A percentile compares a stretch with the other conserved stretches of the same genome.
Evolutionary conservation across 257 asterid genomes (phyloP).

Genomic region (Plantago elongata): DNA sequence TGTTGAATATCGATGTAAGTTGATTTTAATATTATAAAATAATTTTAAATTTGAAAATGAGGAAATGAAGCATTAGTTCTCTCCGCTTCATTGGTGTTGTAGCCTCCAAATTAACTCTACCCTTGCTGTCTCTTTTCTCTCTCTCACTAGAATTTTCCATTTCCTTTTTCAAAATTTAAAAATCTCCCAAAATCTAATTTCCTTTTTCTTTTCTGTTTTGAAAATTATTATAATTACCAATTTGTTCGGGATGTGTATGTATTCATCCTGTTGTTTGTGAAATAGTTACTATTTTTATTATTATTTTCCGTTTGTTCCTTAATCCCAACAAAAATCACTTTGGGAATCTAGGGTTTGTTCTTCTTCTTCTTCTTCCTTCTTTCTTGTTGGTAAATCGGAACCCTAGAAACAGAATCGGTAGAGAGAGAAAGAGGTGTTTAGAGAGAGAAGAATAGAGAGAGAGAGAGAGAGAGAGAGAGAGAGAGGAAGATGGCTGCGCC

Average conservation of each 20-base stretch:
- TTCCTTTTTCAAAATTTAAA: no score
- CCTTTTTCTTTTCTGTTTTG: no score
- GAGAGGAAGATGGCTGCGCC: conserved; percentile 24
- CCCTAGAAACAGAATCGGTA: background rate
- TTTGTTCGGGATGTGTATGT: no score
- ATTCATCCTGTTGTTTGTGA: no score
- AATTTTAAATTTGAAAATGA: background rate
- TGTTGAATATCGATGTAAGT: no score
- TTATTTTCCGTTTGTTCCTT: background rate
- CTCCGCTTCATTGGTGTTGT: conserved; percentile 28
- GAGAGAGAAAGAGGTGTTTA: background rate
- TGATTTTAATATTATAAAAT: background rate
- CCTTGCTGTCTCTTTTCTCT: conserved; percentile 9
- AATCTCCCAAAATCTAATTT: no score
- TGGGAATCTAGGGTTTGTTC: conserved; percentile 31
- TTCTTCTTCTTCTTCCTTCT: background rate
- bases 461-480: conserved; percentile 20
- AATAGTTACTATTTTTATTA: background rate
- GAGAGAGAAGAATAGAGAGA: conserved; percentile 13
- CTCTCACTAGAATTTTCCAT: no score
- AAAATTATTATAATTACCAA: no score
- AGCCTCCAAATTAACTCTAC: conserved; percentile 1
- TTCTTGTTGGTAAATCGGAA: background rate
- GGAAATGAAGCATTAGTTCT: conserved; percentile 7
- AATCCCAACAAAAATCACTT: conserved; percentile 2